These are phyloP conservation scores for Penicillium sp. DNA, from an alignment of 2,329 filamentous ascomycete species.

Conservation along the genomic window DNA sequence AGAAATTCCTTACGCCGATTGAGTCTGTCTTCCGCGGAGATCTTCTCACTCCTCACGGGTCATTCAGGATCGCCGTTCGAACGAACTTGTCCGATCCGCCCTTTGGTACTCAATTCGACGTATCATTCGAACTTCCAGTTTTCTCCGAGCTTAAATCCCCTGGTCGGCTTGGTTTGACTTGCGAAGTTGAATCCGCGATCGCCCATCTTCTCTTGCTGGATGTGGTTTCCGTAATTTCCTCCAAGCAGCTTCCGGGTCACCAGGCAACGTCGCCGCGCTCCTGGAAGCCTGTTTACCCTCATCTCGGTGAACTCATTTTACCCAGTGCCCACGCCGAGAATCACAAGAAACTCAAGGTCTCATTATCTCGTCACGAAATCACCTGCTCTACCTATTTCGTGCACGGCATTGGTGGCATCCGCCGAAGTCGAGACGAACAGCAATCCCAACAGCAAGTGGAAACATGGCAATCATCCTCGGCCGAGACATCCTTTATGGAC, in stretches of 20 bases:
- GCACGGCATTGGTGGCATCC: slow-evolving; percentile 14
- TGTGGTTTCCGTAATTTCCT: slow-evolving; percentile 31
- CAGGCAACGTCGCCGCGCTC: not conserved
- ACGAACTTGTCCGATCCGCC: slow-evolving; percentile 32
- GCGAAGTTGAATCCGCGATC: slow-evolving; percentile 33
- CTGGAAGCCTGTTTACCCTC: slow-evolving; percentile 22
- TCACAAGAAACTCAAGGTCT: slow-evolving; percentile 32
- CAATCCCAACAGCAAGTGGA: slow-evolving; percentile 11
- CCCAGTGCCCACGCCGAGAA: slow-evolving; percentile 14
- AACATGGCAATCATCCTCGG: slow-evolving; percentile 22
- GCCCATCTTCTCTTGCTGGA: slow-evolving; percentile 37
- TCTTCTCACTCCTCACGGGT: slow-evolving; percentile 32
- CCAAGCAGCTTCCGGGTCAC: slow-evolving; percentile 5
- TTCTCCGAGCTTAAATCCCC: slow-evolving; percentile 31
- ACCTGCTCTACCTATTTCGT: slow-evolving; percentile 19
- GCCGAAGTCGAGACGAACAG: slow-evolving; percentile 9
- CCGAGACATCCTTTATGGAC: slow-evolving; percentile 22
- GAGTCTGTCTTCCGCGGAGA: slow-evolving; percentile 40
- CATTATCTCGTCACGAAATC: slow-evolving; percentile 26
- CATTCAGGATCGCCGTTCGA: slow-evolving; percentile 36
- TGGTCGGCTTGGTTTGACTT: slow-evolving; percentile 28
- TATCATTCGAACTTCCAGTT: slow-evolving; percentile 31
- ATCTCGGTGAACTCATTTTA: slow-evolving; percentile 33
- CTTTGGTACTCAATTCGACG: slow-evolving; percentile 37
- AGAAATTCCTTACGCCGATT: slow-evolving; percentile 39